A percentile compares a stretch with the other conserved stretches of the same genome.
Evolutionary conservation across 257 asterid species (phyloP).

Genomic region (Solanum verrucosum): DNA sequence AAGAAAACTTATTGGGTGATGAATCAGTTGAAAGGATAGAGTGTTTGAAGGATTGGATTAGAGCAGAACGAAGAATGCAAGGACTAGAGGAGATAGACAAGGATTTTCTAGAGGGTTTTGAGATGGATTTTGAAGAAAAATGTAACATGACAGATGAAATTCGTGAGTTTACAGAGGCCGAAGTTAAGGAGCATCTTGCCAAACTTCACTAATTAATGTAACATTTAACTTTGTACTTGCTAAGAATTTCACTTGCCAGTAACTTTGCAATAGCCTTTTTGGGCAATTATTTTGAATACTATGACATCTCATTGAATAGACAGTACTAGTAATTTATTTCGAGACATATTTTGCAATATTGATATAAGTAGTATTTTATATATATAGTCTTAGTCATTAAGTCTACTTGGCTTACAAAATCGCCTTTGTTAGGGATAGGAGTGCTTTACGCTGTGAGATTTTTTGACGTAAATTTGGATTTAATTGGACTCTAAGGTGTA

Average conservation of each 20-base stretch:
- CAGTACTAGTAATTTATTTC: no score
- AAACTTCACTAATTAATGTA: neutral
- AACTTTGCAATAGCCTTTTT: neutral
- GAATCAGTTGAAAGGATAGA: neutral
- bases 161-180: neutral
- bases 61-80: neutral
- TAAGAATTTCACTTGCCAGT: neutral
- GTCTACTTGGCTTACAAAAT: no score
- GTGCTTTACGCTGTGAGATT: no score
- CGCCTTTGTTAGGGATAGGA: no score
- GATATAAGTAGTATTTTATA: no score
- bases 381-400: no score
- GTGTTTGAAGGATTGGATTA: neutral
- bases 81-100: neutral
- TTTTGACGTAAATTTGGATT: no score
- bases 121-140: neutral
- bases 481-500: no score
- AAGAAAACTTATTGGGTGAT: neutral
- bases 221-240: no score
- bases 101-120: neutral
- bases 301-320: no score
- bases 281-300: neutral
- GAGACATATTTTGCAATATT: no score
- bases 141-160: neutral
- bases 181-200: neutral